These are phyloP conservation scores for Phlegmacium glaucopus DNA, from an alignment of 768 basidiomycete genomes.

Conservation along the genomic window DNA sequence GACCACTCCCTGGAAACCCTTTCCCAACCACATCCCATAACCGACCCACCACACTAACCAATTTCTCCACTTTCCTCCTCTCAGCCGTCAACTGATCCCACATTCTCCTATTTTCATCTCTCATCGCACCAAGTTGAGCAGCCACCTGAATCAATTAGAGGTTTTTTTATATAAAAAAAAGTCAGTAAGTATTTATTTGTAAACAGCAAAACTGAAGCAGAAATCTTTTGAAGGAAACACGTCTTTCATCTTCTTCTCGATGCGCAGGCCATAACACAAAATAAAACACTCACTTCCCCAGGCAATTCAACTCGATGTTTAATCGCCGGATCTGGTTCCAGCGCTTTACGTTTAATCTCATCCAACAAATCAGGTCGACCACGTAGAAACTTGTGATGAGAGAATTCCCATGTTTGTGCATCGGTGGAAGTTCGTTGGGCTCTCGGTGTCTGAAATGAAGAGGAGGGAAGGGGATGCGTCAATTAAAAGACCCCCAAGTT, in stretches of 20 bases:
- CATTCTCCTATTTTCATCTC: conserved; percentile 67
- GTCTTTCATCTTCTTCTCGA: too few relatives aligned
- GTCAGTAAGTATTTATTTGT: neutral
- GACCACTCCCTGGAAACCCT: conserved; percentile 51
- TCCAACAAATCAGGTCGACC: conserved; percentile 79
- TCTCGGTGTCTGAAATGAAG: conserved; percentile 60
- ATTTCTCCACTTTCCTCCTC: conserved; percentile 56
- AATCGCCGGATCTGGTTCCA: conserved; percentile 72
- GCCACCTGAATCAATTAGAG: conserved; percentile 38
- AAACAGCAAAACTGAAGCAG: neutral
- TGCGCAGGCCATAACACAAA: conserved; percentile 4
- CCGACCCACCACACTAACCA: conserved; percentile 53
- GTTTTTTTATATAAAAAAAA: too few relatives aligned
- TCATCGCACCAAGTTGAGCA: conserved; percentile 63
- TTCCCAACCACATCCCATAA: conserved; percentile 63
- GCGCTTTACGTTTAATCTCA: conserved; percentile 82
- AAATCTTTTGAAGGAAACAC: too few relatives aligned
- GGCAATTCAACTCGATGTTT: conserved; percentile 78
- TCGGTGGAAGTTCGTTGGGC: conserved; percentile 79
- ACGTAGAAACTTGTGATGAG: conserved; percentile 81
- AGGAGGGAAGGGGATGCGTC: conserved; percentile 2
- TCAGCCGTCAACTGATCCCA: conserved; percentile 55
- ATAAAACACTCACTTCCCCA: conserved; percentile 56
- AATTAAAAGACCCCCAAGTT: too few relatives aligned
- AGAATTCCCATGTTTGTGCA: conserved; percentile 87